These are phyloP conservation scores for Suillus alpinus DNA, from an alignment of 768 basidiomycete genomes.

Conservation along the genomic window DNA sequence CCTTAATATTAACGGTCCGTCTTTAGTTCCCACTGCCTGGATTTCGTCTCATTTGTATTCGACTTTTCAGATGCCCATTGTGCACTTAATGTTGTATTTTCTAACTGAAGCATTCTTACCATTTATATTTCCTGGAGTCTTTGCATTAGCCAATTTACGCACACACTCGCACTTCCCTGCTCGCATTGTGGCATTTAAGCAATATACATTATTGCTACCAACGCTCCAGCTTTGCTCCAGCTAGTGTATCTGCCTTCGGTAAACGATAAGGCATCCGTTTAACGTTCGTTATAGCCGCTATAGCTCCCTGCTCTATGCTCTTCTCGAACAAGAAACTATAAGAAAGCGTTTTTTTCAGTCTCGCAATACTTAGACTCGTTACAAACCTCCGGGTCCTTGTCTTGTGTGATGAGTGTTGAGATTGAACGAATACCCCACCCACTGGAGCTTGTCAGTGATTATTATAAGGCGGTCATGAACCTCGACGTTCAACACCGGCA, in stretches of 20 bases:
- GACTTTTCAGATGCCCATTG: background rate
- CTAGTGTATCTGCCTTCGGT: background rate
- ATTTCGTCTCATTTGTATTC: background rate
- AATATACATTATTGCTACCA: background rate
- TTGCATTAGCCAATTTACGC: constrained; percentile 2
- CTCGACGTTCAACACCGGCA: too few species aligned
- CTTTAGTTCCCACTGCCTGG: too few species aligned
- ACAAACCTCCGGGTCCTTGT: too few species aligned
- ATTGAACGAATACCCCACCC: too few species aligned
- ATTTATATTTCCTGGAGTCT: constrained; percentile 3
- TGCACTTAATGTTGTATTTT: constrained; percentile 6
- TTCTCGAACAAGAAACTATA: background rate
- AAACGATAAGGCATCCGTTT: background rate
- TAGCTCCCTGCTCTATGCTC: background rate
- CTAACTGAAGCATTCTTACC: constrained; percentile 1
- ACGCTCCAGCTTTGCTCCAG: background rate
- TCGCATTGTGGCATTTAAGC: background rate
- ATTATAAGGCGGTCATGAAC: too few species aligned
- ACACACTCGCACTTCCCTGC: background rate
- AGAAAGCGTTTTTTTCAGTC: background rate
- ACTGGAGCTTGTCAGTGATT: too few species aligned
- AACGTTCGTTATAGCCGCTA: background rate
- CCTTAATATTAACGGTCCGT: constrained; percentile 1
- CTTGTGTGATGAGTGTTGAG: background rate
- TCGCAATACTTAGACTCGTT: too few species aligned